These are phyloP conservation scores for Daldinia caldariorum DNA, from an alignment of 495 filamentous ascomycete genomes.

Conservation along the genomic window DNA sequence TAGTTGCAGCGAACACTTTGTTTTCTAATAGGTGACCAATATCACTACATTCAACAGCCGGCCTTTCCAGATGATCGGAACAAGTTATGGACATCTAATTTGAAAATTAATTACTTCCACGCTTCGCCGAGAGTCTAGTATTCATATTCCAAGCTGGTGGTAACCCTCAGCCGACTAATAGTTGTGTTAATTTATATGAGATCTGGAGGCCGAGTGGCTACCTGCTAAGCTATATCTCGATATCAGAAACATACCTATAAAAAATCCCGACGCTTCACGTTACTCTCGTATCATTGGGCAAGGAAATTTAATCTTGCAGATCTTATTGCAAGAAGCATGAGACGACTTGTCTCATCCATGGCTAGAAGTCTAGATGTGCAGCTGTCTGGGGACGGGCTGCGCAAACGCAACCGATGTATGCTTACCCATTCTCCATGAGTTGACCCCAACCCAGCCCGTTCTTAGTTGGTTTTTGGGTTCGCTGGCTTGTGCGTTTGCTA, in stretches of 20 bases:
- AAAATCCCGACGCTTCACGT: constrained; percentile 14
- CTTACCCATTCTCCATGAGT: constrained; percentile 31
- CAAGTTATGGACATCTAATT: constrained; percentile 23
- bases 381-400: constrained; percentile 30
- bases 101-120: constrained; percentile 33
- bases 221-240: background rate
- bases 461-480: constrained; percentile 25
- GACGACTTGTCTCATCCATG: constrained; percentile 33
- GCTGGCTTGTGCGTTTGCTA: constrained; percentile 5
- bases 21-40: constrained; percentile 36
- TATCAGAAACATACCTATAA: background rate
- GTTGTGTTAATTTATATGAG: constrained; percentile 2
- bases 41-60: constrained; percentile 24
- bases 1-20: constrained; percentile 22
- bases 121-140: constrained; percentile 34
- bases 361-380: constrained; percentile 31
- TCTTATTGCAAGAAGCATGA: constrained; percentile 37
- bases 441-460: constrained; percentile 36
- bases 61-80: constrained; percentile 35
- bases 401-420: constrained; percentile 30
- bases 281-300: constrained; percentile 17
- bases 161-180: constrained; percentile 5
- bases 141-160: constrained; percentile 35
- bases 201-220: constrained; percentile 11
- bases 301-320: constrained; percentile 32